Evolutionary conservation across 768 basidiomycete genomes (phyloP), one percentile per base, ranked within the genome.

Genomic region (Tricholoma terreum): DNA sequence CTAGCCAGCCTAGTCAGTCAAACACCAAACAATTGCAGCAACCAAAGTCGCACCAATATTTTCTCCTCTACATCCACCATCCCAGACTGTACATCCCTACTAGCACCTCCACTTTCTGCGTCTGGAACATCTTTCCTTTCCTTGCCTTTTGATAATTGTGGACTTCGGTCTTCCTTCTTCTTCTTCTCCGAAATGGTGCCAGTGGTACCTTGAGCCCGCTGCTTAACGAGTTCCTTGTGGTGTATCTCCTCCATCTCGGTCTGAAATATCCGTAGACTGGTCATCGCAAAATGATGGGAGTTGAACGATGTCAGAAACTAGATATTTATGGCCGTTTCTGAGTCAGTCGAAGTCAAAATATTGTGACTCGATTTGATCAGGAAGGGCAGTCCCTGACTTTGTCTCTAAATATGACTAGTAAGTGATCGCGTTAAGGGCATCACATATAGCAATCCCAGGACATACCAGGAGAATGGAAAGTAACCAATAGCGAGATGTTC

Each of bases 221-320:
- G 85, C 69, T 81, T 89, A 30, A 79, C 73, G 45, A 83, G 73
- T 71, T 90, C 88, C 50, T 85, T 82, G 62, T 80, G 76, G 57
- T 84, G 83, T 64, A 91, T 87, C 61, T 88, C 83, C 59, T 91
- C 85, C 59, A 92, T 92, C 72, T 90, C 89, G 64, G 72, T 80
- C 70, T 92, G 90, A 63, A 87, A 86, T 14, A 78, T 79, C 36
- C 82, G 80, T 62, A 86, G 71, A 54, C 75, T 82, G 14, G 83
- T 77, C 83, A 84, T 84, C 52, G 55, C 22, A 27, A 24, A 22
- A 8, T 50, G 11, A 22, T 56, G 9, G 11, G 22, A 30, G 6
- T 5, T 15, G 42, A 27, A 27, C 51, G 19, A 51, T 15, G 15
- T 31, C 34, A 60, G 57, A 27, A 56, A 63, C 31, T 33, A 40